Conservation (phyloP, 345 rosid species). For the Zanthoxylum bungeanum region DNA sequence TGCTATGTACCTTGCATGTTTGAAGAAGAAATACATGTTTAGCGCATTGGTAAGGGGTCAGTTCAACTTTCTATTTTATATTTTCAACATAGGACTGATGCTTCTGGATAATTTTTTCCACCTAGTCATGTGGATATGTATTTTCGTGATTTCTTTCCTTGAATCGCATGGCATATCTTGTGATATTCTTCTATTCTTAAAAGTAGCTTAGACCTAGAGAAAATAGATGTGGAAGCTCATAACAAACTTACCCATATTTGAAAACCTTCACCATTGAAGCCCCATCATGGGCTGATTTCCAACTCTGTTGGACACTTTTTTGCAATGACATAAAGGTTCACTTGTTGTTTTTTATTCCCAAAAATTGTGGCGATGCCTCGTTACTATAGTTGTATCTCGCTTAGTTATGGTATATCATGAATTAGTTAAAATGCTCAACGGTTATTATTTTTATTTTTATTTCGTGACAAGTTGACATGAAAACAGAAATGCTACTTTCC, state of each 20-base stretch:
- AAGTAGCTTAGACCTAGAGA: background rate
- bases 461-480: background rate
- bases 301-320: background rate
- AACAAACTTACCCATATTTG: background rate
- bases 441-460: background rate
- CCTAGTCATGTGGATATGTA: background rate
- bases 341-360: background rate
- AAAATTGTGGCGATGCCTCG: background rate
- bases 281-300: background rate
- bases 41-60: conserved; percentile 69
- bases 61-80: conserved; percentile 14
- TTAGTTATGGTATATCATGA: background rate
- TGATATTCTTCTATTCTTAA: background rate
- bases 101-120: conserved; percentile 1
- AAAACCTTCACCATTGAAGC: background rate
- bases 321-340: background rate
- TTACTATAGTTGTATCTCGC: background rate
- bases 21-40: conserved; percentile 62
- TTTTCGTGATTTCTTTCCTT: background rate
- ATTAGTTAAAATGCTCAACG: background rate
- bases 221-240: background rate
- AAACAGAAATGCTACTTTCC: background rate
- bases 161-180: background rate
- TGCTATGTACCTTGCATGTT: conserved; percentile 81
- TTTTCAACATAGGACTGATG: background rate